Percentiles rank a stretch among this genome's conserved stretches.
Evolutionary conservation across 192 early-diverging fungal species (phyloP).

Genomic region (Polychytrium aggregatum): DNA sequence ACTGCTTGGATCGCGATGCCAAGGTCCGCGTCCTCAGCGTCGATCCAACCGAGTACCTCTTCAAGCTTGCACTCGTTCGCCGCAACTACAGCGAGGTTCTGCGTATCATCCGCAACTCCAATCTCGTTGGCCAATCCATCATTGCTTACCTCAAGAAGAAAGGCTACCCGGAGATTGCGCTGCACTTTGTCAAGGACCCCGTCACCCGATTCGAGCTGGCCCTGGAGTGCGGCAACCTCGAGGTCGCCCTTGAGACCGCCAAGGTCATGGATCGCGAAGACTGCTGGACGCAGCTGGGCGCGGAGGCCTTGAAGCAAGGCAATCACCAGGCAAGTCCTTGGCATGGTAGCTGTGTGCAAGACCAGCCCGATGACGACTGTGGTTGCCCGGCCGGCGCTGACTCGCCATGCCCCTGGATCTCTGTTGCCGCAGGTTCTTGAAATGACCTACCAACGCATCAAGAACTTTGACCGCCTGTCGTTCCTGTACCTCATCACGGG

Average conservation of each 20-base stretch:
- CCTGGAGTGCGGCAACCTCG: conserved; percentile 91
- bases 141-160: conserved; percentile 99
- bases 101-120: conserved; percentile 89
- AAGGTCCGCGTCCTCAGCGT: conserved; percentile 77
- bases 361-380: no score
- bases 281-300: conserved; percentile 79
- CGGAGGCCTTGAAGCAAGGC: conserved; percentile 83
- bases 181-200: conserved; percentile 96
- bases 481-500: conserved; percentile 93
- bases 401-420: no score
- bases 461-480: conserved; percentile 87
- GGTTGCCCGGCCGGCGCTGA: no score
- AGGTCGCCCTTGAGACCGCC: conserved; percentile 91
- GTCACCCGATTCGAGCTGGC: conserved; percentile 94
- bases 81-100: conserved; percentile 94
- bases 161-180: conserved; percentile 96
- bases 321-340: conserved; percentile 54
- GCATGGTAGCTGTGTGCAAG: no score
- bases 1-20: conserved; percentile 83
- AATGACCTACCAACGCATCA: conserved; percentile 79
- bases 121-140: conserved; percentile 95
- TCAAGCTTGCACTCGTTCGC: conserved; percentile 87
- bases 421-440: conserved; percentile 80
- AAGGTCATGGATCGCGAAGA: conserved; percentile 80
- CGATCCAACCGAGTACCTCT: conserved; percentile 97